Evolutionary conservation across 345 rosid genomes (phyloP).

Genomic region (Salix udensis): DNA sequence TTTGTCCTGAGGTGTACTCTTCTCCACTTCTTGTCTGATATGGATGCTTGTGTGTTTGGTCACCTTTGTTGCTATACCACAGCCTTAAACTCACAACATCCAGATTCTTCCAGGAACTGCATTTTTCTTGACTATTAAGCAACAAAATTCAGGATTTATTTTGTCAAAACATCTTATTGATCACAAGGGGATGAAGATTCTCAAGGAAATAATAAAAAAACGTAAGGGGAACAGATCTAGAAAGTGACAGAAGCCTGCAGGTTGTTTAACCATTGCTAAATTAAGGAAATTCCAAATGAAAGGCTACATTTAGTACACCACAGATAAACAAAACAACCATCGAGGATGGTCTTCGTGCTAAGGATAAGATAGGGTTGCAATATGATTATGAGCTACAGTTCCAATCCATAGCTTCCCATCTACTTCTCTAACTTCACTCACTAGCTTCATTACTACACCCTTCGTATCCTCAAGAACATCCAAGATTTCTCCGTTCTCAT

Average conservation of each 20-base stretch:
- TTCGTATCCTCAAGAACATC: conserved; percentile 85
- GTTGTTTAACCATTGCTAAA: background rate
- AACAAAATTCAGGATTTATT: too few species aligned
- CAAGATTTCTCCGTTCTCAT: conserved; percentile 57
- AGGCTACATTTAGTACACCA: background rate
- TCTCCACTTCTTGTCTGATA: background rate
- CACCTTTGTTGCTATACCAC: background rate
- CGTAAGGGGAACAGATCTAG: background rate
- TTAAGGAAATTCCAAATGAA: background rate
- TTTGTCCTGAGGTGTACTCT: background rate
- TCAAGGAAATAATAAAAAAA: background rate
- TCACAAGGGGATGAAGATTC: background rate
- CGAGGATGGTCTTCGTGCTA: background rate
- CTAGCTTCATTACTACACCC: conserved; percentile 85
- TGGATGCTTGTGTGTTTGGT: background rate
- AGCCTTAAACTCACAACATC: background rate
- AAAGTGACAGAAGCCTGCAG: background rate
- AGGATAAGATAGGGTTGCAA: conserved; percentile 76
- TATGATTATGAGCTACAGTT: conserved; percentile 94
- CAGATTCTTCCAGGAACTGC: background rate
- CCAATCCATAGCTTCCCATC: conserved; percentile 95
- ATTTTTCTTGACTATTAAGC: too few species aligned
- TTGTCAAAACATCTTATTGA: background rate
- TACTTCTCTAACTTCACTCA: conserved; percentile 84
- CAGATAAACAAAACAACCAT: background rate